Evolutionary conservation across 2,329 filamentous ascomycete genomes (phyloP).

Genomic region (Parascedosporium putredinis): DNA sequence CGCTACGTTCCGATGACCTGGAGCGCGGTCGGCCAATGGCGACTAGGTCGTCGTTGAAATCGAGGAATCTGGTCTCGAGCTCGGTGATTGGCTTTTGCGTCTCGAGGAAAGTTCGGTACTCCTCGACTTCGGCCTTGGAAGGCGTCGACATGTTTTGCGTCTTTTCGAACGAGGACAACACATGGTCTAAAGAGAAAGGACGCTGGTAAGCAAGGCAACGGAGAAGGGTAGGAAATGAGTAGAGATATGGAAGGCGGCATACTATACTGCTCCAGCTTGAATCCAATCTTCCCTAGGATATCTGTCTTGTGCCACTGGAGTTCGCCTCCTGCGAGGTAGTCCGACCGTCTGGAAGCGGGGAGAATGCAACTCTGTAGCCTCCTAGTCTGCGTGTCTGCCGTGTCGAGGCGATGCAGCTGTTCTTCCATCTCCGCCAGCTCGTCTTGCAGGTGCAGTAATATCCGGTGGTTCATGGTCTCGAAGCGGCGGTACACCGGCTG

Average conservation of each 20-base stretch:
- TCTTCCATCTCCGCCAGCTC: constrained; percentile 75
- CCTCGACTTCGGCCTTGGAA: constrained; percentile 35
- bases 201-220: constrained; percentile 10
- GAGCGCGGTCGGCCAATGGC: constrained; percentile 19
- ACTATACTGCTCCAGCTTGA: constrained; percentile 61
- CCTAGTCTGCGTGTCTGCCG: constrained; percentile 38
- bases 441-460: constrained; percentile 76
- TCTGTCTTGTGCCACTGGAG: constrained; percentile 51
- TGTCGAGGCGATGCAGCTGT: constrained; percentile 60
- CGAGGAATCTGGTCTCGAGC: constrained; percentile 50
- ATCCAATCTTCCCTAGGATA: constrained; percentile 50
- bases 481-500: constrained; percentile 74
- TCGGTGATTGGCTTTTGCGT: constrained; percentile 44
- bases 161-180: constrained; percentile 46
- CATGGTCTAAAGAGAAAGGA: constrained; percentile 34
- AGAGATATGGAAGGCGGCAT: constrained; percentile 17
- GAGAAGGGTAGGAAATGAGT: neutral
- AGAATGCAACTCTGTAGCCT: constrained; percentile 31
- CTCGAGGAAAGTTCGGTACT: constrained; percentile 43
- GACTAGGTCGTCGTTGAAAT: constrained; percentile 43
- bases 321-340: constrained; percentile 42
- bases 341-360: constrained; percentile 50
- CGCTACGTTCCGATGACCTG: constrained; percentile 2
- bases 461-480: constrained; percentile 67
- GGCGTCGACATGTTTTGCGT: constrained; percentile 40